Evolutionary conservation across 805 yeast genomes (phyloP), one percentile per base, ranked within the genome.

Genomic region (Candida ulmi): DNA sequence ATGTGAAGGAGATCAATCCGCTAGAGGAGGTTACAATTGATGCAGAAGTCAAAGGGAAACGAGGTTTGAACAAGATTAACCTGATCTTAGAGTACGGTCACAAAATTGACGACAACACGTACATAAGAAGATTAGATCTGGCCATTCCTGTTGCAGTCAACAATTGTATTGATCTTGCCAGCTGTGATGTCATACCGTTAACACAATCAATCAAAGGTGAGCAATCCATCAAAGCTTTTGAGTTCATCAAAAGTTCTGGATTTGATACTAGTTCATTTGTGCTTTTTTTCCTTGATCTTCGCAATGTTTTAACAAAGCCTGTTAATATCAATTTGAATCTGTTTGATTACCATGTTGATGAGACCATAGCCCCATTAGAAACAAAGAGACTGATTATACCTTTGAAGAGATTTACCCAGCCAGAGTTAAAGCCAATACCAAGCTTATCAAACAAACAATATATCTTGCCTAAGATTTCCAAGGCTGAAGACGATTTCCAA

Each of bases 241-340:
- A 54, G 3, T 57, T 51, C 37, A 42, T 62, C n/a, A 48, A 54
- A 29, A 25, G 30, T 1, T 11, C 37, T 2, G 41, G 36, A 8
- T 18, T 18, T 13, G 27, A 8, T 8, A 17, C 38, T 1, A 62
- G 74, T 3, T 78, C 77, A 36, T 86, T 72, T 57, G 80, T 83
- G 45, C 61, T 83, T 35, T 62, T 84, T 39, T 69, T 87, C 1
- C 52, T 91, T 12, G 98, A 93, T 56, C 61, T 93, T 41, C 72
- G 88, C 47, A 91, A 93, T 57, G 71, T 84, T 2, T 90, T 96
- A 93, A 69, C 74, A 7, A 81, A 80, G 36, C 71, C 72, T 23
- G 59, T 76, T 42, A 48, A 54, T 8, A 53, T 69, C 4, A 48
- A 60, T 2, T 42, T 74, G 11, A 46, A 48, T 2, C 67, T 64